Evolutionary conservation across 177 flowering plant genomes (phyloP).

Genomic region (Vitis hybrid): DNA sequence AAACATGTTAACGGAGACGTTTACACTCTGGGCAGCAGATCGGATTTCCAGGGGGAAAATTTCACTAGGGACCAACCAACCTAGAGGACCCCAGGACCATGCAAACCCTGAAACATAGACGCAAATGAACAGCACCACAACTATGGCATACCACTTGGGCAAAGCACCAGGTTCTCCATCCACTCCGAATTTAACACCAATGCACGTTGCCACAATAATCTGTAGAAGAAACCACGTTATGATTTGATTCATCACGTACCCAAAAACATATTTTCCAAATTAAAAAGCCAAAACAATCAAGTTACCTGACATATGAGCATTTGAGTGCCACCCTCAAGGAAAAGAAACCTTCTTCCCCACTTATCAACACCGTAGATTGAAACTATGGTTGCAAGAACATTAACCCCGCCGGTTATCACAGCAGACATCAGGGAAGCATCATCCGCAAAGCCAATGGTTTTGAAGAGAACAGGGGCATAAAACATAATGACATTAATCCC

Average conservation of each 20-base stretch:
- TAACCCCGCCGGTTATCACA: constrained; percentile 68
- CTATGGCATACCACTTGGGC: constrained; percentile 48
- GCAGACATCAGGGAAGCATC: constrained; percentile 80
- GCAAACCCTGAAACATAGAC: constrained; percentile 53
- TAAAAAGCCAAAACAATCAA: neutral
- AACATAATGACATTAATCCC: constrained; percentile 89
- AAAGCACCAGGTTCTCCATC: constrained; percentile 37
- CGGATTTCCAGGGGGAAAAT: constrained; percentile 62
- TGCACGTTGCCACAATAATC: constrained; percentile 37
- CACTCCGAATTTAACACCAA: constrained; percentile 48
- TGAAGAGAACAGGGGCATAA: constrained; percentile 76
- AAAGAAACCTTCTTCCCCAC: constrained; percentile 66
- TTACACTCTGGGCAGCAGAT: constrained; percentile 56
- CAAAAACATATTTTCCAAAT: too few relatives aligned
- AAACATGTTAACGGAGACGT: constrained; percentile 57
- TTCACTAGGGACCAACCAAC: constrained; percentile 62
- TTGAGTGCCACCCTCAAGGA: constrained; percentile 73
- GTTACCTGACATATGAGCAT: constrained; percentile 79
- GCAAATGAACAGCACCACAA: constrained; percentile 59
- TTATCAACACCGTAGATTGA: constrained; percentile 71
- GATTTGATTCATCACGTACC: too few relatives aligned
- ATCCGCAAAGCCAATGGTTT: constrained; percentile 60
- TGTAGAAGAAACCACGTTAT: constrained; percentile 14
- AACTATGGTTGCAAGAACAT: constrained; percentile 55
- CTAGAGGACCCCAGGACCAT: constrained; percentile 72